Conservation (phyloP, 345 rosid species). For the Aethionema arabicum region DNA sequence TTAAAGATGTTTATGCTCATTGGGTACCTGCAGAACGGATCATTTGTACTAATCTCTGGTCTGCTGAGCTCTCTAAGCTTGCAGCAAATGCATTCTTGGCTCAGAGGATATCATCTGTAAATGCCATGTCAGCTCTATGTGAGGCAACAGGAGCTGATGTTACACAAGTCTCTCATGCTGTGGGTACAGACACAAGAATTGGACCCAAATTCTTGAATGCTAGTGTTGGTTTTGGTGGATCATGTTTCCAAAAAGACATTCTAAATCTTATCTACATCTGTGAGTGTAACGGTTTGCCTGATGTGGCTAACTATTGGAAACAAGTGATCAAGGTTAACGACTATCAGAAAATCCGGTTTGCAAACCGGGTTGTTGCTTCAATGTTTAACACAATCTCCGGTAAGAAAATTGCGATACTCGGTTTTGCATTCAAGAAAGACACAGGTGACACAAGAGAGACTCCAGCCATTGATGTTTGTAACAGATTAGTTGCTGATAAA, state of each 20-base stretch:
- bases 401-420: conserved; percentile 67
- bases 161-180: conserved; percentile 57
- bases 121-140: conserved; percentile 74
- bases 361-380: conserved; percentile 58
- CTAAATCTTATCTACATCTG: conserved; percentile 67
- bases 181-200: conserved; percentile 63
- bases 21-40: conserved; percentile 70
- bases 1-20: conserved; percentile 65
- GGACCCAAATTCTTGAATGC: conserved; percentile 73
- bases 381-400: conserved; percentile 65
- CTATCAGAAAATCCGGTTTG: conserved; percentile 66
- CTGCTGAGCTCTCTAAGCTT: conserved; percentile 74
- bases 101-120: conserved; percentile 70
- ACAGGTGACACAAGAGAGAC: conserved; percentile 85
- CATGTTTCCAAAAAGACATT: conserved; percentile 73
- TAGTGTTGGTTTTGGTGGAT: conserved; percentile 77
- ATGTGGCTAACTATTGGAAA: conserved; percentile 72
- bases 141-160: conserved; percentile 76
- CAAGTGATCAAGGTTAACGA: conserved; percentile 77
- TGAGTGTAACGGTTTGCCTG: conserved; percentile 69
- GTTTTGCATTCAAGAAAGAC: conserved; percentile 75
- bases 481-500: conserved; percentile 59
- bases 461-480: conserved; percentile 71
- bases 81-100: conserved; percentile 80
- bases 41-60: conserved; percentile 72